Percentiles rank a stretch among this genome's conserved stretches.
Conservation (phyloP, 2,329 filamentous ascomycete species). For the Sarocladiaceae sp. region DNA sequence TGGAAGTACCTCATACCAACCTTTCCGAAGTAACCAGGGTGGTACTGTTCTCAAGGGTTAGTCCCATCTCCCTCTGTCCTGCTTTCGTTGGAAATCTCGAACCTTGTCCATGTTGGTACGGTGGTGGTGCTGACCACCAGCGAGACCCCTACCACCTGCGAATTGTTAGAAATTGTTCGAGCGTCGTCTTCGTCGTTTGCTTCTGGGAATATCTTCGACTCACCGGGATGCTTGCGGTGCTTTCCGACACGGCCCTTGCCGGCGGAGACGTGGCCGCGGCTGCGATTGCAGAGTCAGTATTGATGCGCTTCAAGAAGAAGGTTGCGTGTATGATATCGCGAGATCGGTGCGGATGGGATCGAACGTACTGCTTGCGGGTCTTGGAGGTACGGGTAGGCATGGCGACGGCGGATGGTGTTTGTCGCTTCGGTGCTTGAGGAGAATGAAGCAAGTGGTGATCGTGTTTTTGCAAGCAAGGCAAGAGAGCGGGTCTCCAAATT, state of each 20-base stretch:
- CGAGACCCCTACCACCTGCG: conserved; percentile 81
- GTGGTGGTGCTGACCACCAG: conserved; percentile 95
- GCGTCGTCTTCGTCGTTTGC: no score
- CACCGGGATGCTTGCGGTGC: conserved; percentile 89
- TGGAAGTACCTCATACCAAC: conserved; percentile 96
- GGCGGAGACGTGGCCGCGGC: conserved; percentile 96
- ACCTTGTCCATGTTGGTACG: conserved; percentile 61
- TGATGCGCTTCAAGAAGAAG: no score
- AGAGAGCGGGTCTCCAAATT: no score
- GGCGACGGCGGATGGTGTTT: conserved; percentile 40
- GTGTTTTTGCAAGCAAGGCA: no score
- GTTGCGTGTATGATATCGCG: no score
- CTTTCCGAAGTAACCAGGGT: conserved; percentile 99
- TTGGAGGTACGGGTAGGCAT: conserved; percentile 72
- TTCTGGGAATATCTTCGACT: no score
- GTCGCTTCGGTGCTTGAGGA: conserved; percentile 22
- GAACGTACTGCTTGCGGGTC: conserved; percentile 71
- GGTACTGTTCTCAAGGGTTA: conserved; percentile 56
- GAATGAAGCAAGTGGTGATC: no score
- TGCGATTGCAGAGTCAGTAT: conserved; percentile 26
- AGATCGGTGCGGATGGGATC: no score
- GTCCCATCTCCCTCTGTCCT: conserved; percentile 13
- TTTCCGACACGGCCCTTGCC: conserved; percentile 98
- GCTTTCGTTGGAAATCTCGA: conserved; percentile 41
- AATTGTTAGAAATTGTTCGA: no score